Evolutionary conservation across 2,329 filamentous ascomycete species (phyloP), one percentile per base, ranked within the genome.

Genomic region (Fusarium protoensiforme): DNA sequence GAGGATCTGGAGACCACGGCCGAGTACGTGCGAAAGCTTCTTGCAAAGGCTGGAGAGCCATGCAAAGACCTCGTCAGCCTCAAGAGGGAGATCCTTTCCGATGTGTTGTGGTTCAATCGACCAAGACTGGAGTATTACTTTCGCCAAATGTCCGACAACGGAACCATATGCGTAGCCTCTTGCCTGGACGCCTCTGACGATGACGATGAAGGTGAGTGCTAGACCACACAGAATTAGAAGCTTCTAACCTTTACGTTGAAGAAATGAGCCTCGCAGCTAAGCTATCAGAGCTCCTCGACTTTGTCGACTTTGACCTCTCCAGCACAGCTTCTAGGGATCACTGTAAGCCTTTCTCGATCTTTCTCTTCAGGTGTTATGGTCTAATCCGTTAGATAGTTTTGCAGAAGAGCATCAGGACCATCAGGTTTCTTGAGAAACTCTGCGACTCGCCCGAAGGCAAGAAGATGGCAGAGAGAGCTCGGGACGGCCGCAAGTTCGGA

Each of bases 61-160:
- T 9, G 13, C 18, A 27, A 56, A 3, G 33, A 53, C 20, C 1
- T 27, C 10, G 2, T 6, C 4, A 16, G 16, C 6, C 20, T 13
- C 8, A 61, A 35, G 16, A 35, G 10, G 27, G 18, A 27, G 16
- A 46, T 70, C 27, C 61, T 73, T 11, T 39, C 57, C 1, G 35
- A 65, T 24, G 39, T 72, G 16, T 10, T 73, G 18, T 29, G 38
- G 35, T 73, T 73, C 39, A 73, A 73, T 31, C 36, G 54, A 6
- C 29, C 38, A 2, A 65, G 71, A 6, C 27, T 72, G 13, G 36
- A 7, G 5, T 35, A 63, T 33, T 73, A 72, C 39, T 31, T 72
- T 8, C 10, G n/a, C 1, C 22, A 56, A 7, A 67, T 69, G 6
- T 31, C 10, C 7, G 18, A 16, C 3, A 22, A 20, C 9, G 65